Base-by-base conservation (phyloP, 495 filamentous ascomycete species). In the Penicillium odoratum region DNA sequence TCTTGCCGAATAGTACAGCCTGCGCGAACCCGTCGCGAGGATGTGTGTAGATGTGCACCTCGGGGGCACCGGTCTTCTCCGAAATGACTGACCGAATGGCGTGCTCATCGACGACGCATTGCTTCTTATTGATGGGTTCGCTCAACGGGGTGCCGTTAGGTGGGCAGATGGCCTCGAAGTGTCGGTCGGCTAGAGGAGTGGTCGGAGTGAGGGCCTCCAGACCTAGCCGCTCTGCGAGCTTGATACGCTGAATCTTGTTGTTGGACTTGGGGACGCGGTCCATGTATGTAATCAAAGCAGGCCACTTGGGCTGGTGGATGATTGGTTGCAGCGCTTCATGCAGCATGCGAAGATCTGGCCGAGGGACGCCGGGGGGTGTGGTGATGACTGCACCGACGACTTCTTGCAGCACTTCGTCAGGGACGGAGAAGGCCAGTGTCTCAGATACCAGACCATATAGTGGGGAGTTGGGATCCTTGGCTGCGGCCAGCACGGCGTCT, bases 401-500 rank as follows among this genome's bases (percentile, higher is more conserved):
- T 56, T 80, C 75, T 51, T 79, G 75, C 0, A 79, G 64, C 2
- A 78, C 67, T 51, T 77, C 72, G 43, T 78, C 73, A 0, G 64
- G 64, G 2, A 70, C 69, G 0, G 77, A 78, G 58, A 80, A 78
- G 8, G 73, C 70, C 43, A 79, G 51, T 15, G 71, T 74, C 55
- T 78, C 69, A 4, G 60, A 50, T 0, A 79, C 65, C 5, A 69
- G 66, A 18, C 68, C 67, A 46, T 58, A 71, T 5, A 74, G 63
- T 4, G 66, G 62, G 8, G 71, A 74, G 9, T 56, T 46, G 8
- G 63, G 58, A 25, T 69, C 52, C 38, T 69, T 61, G 8, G 69
- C 61, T 2, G 73, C 67, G 64, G 85, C 74, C 13, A 86, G 74
- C 4, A 93, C 62, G 6, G 87, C 82, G 49, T 93, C 92, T 61